Evolutionary conservation across 2,329 filamentous ascomycete genomes (phyloP), one percentile per base, ranked within the genome.

Genomic region (Aspergillus sergii): DNA sequence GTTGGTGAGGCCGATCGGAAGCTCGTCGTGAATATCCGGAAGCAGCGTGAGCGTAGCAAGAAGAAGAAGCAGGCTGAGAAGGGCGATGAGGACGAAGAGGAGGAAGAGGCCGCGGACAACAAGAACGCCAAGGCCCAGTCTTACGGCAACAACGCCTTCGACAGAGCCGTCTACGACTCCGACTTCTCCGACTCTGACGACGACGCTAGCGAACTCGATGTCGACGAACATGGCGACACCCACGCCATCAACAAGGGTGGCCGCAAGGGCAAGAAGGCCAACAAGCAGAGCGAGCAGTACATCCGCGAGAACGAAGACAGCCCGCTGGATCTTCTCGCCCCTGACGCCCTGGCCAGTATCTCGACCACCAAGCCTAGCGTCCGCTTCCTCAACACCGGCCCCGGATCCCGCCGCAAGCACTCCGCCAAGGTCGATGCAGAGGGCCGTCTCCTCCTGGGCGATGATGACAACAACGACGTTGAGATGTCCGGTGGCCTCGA

Each of bases 221-320:
- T 79, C 63, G 79, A 79, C 64, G 72, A 76, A 43, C 68, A 72
- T 21, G 76, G 76, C 10, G 67, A 65, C 58, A 72, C 74, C 7
- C 77, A 74, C 59, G 71, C 70, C 59, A 71, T 71, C 66, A 73
- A 73, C 32, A 81, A 78, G 68, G 82, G 79, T 78, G 75, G 73
- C 36, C 81, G 79, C 68, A 82, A 79, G 78, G 81, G 83, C 75
- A 73, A 79, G 67, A 77, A 66, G 50, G 50, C 59, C 66, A 84
- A 34, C 26, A 34, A 87, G 73, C 87, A 86, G 48, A 72, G 75
- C 68, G 68, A 82, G 77, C 72, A 89, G 88, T 99, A 95, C 79
- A 98, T 99, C 71, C 87, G 97, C 64, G 94, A 98, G 81, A 91
- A 96, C 65, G 93, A 96, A 62, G 92, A 96, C 71, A 95, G 98